These are phyloP conservation scores for Halenospora varia DNA, from an alignment of 495 filamentous ascomycete species.

Conservation along the genomic window DNA sequence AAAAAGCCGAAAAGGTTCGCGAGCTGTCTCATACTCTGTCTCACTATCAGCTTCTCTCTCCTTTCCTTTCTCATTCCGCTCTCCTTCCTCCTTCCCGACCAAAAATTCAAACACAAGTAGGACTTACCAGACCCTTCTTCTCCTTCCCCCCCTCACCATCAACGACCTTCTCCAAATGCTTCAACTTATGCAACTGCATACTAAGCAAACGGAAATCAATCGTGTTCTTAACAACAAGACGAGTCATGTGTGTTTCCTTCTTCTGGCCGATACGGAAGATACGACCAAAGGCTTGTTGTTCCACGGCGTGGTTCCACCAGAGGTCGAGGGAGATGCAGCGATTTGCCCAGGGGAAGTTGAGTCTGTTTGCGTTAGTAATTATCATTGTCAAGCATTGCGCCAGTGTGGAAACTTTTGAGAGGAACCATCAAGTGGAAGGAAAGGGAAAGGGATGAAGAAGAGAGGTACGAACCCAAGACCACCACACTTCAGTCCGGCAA, in stretches of 20 bases:
- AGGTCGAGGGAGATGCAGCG: conserved; percentile 55
- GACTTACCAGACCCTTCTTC: background rate
- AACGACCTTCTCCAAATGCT: conserved; percentile 3
- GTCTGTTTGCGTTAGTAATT: conserved; percentile 39
- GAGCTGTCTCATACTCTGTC: no score
- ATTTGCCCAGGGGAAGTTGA: conserved; percentile 53
- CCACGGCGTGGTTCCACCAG: conserved; percentile 57
- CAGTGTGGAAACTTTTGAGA: no score
- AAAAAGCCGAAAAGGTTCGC: conserved; percentile 22
- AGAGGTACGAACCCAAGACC: conserved; percentile 21
- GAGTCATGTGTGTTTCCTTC: conserved; percentile 47
- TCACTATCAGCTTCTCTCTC: no score
- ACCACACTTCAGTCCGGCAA: conserved; percentile 32
- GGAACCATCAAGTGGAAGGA: no score
- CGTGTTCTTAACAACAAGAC: conserved; percentile 43
- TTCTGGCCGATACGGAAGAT: conserved; percentile 60
- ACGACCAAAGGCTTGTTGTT: conserved; percentile 67
- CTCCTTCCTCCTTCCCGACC: no score
- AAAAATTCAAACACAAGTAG: no score
- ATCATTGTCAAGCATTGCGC: conserved; percentile 28
- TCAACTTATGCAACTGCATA: conserved; percentile 18
- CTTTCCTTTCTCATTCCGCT: no score
- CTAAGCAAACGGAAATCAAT: conserved; percentile 47
- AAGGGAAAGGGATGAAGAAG: conserved; percentile 3
- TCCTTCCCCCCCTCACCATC: background rate